Evolutionary conservation across 768 basidiomycete genomes (phyloP).

Genomic region (Lactarius tabidus): DNA sequence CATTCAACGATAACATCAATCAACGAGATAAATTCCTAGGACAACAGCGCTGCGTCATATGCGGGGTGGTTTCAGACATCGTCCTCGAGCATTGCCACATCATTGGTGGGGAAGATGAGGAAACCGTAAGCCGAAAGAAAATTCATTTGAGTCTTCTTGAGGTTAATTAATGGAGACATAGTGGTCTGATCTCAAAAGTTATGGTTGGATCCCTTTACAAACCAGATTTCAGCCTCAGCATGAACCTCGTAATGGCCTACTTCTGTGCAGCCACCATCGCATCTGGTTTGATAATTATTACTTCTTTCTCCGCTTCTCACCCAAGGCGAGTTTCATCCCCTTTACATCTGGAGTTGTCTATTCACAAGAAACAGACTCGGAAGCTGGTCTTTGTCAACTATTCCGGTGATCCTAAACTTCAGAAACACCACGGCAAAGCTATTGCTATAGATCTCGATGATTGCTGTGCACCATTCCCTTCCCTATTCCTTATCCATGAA

Average conservation of each 20-base stretch:
- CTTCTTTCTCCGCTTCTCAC: constrained; percentile 32
- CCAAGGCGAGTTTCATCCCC: constrained; percentile 29
- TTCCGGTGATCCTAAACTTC: constrained; percentile 21
- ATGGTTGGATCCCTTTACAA: not conserved
- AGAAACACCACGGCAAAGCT: constrained; percentile 34
- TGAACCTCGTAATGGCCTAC: constrained; percentile 2
- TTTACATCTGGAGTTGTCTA: too few relatives aligned
- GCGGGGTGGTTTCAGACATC: not conserved
- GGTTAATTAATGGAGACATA: not conserved
- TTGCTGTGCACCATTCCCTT: constrained; percentile 32
- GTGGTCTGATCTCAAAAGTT: not conserved
- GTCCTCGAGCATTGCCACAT: not conserved
- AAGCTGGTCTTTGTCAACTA: constrained; percentile 35
- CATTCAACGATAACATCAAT: not conserved
- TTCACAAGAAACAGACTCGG: constrained; percentile 13
- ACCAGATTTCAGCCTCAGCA: not conserved
- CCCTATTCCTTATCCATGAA: constrained; percentile 36
- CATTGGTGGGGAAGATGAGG: not conserved
- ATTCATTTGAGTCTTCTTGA: not conserved
- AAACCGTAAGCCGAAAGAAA: not conserved
- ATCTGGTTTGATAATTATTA: constrained; percentile 21
- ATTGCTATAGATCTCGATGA: constrained; percentile 34
- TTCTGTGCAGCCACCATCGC: constrained; percentile 19
- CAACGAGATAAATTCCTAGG: constrained; percentile 1
- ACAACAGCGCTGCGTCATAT: not conserved